phyloP scores from a whole-genome alignment of 371 early-diverging fungal species.

The Lichtheimia ramosa region DNA sequence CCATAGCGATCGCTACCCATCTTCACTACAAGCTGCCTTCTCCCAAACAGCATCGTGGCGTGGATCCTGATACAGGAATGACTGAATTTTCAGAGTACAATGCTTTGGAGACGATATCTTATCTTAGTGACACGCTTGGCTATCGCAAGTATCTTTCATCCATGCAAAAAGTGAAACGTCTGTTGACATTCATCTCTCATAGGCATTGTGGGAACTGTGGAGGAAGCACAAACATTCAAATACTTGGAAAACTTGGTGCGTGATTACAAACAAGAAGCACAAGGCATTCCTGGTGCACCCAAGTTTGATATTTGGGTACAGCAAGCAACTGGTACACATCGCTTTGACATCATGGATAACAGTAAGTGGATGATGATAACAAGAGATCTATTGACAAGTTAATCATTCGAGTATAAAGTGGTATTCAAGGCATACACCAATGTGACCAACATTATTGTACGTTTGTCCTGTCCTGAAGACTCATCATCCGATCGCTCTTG shows the following conservation, averaged over 20 bases:
- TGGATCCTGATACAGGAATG: slow-evolving; percentile 31
- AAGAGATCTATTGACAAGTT: background rate
- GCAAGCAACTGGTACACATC: slow-evolving; percentile 65
- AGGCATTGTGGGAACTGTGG: slow-evolving; percentile 51
- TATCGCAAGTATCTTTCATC: slow-evolving; percentile 37
- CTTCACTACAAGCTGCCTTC: slow-evolving; percentile 44
- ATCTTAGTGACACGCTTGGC: slow-evolving; percentile 57
- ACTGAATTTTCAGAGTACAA: slow-evolving; percentile 58
- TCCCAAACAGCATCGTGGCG: slow-evolving; percentile 39
- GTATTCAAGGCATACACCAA: slow-evolving; percentile 69
- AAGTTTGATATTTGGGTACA: slow-evolving; percentile 65
- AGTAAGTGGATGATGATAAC: slow-evolving; percentile 28
- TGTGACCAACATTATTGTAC: slow-evolving; percentile 74
- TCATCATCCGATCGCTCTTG: slow-evolving; percentile 32
- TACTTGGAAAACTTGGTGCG: slow-evolving; percentile 32
- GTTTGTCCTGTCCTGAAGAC: slow-evolving; percentile 64
- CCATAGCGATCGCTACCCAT: slow-evolving; percentile 28
- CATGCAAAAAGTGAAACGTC: slow-evolving; percentile 10
- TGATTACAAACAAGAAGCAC: slow-evolving; percentile 32
- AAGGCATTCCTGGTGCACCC: slow-evolving; percentile 40
- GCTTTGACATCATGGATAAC: slow-evolving; percentile 74
- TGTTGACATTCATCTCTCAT: background rate
- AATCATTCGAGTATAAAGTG: slow-evolving; percentile 29
- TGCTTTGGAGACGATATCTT: slow-evolving; percentile 47
- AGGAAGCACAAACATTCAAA: slow-evolving; percentile 42